phyloP scores from a whole-genome alignment of 805 yeast genomes.

The Schizosaccharomyces pombe region ASM294v3 CU329670.1:1007501-1008000 shows the following conservation, averaged over 20 bases:
- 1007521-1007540: slow-evolving; percentile 94
- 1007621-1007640: slow-evolving; percentile 88
- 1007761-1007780: background rate
- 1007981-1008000: too few species aligned
- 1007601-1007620: slow-evolving; percentile 91
- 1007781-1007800: background rate
- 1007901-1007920: too few species aligned
- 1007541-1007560: slow-evolving; percentile 93
- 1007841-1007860: too few species aligned
- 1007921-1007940: too few species aligned
- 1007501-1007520: slow-evolving; percentile 97
- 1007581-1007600: slow-evolving; percentile 94
- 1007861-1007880: too few species aligned
- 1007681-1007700: slow-evolving; percentile 43
- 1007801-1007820: too few species aligned
- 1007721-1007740: background rate
- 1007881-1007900: too few species aligned
- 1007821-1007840: too few species aligned
- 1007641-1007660: slow-evolving; percentile 82
- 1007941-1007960: too few species aligned
- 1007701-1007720: background rate
- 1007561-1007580: slow-evolving; percentile 96
- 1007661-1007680: slow-evolving; percentile 74
- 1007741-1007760: too few species aligned
- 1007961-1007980: too few species aligned